Evolutionary conservation across 257 asterid genomes (phyloP).

Genomic region (Leonotis leonurus): DNA sequence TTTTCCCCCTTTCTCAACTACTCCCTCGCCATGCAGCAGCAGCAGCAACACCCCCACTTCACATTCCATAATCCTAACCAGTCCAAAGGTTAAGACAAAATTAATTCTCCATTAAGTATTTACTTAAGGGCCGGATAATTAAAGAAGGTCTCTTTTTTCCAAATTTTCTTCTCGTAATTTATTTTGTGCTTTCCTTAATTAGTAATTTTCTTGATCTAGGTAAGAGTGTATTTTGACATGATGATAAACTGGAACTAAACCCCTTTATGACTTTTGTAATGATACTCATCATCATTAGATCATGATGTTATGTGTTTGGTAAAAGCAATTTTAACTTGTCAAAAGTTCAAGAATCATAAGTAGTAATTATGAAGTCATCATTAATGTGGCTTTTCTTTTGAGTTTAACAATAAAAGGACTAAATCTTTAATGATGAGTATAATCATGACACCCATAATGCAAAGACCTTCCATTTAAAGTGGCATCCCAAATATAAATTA

Average conservation of each 20-base stretch:
- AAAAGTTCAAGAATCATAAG: slow-evolving; percentile 13
- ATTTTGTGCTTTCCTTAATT: background rate
- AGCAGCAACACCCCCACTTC: slow-evolving; percentile 39
- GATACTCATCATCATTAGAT: slow-evolving; percentile 34
- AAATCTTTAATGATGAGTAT: slow-evolving; percentile 31
- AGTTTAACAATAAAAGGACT: no score
- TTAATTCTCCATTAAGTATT: no score
- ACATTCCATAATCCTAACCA: slow-evolving; percentile 39
- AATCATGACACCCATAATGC: slow-evolving; percentile 46
- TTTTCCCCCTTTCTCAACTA: slow-evolving; percentile 39
- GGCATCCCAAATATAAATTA: background rate
- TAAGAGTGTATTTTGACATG: slow-evolving; percentile 12
- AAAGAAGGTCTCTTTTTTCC: background rate
- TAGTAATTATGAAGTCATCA: slow-evolving; percentile 28
- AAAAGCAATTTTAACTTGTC: slow-evolving; percentile 8
- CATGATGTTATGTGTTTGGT: slow-evolving; percentile 23
- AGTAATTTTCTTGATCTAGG: background rate
- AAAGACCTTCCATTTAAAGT: no score
- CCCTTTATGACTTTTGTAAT: slow-evolving; percentile 23
- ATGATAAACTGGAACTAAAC: no score
- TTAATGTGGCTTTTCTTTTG: slow-evolving; percentile 17
- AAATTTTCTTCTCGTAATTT: no score
- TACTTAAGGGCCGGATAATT: no score
- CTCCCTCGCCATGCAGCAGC: slow-evolving; percentile 41
- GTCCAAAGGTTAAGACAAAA: slow-evolving; percentile 25